Evolutionary conservation across 2,329 filamentous ascomycete genomes (phyloP), one percentile per base, ranked within the genome.

Genomic region (Podosphaera fusca): DNA sequence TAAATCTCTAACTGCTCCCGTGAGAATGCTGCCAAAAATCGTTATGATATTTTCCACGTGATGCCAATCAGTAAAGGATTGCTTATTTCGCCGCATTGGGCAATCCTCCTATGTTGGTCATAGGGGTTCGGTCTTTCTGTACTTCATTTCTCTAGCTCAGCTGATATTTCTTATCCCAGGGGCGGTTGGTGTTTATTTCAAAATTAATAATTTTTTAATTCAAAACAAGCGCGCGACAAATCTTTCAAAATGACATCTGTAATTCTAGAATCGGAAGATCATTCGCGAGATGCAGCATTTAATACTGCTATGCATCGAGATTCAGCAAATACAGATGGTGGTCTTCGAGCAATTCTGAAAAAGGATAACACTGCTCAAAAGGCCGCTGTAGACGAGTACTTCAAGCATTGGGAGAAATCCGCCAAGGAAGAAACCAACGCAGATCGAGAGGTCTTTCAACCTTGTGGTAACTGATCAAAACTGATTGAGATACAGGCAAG

Each of bases 341-440:
- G 87, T 63, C 78, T 95, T 65, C 74, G 79, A 64, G 86, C 90
- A 65, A 89, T 95, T 81, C 75, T 94, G 67, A 75, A 76, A 69
- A 98, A 98, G 75, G 83, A 92, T 70, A 74, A 76, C 67, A 73
- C 74, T 35, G 87, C 87, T 6, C 85, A 94, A 68, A 80, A 87
- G 69, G 82, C 83, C 56, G 88, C 88, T 55, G 79, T 90, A 38
- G 85, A 94, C 67, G 87, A 94, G 70, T 95, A 95, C 73, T 95
- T 94, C 75, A 94, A 94, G 78, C 88, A 94, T 69, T 95, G 86
- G 86, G 87, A 95, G 70, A 89, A 94, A 73, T 72, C 74, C 52
- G 85, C 75, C 55, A 81, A 77, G 61, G 78, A 82, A 47, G 92
- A 98, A 77, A 96, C 90, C 1, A 79, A 82, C 57, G 86, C 84